These are phyloP conservation scores for Pholiota molesta DNA, from an alignment of 768 basidiomycete species.

Conservation along the genomic window DNA sequence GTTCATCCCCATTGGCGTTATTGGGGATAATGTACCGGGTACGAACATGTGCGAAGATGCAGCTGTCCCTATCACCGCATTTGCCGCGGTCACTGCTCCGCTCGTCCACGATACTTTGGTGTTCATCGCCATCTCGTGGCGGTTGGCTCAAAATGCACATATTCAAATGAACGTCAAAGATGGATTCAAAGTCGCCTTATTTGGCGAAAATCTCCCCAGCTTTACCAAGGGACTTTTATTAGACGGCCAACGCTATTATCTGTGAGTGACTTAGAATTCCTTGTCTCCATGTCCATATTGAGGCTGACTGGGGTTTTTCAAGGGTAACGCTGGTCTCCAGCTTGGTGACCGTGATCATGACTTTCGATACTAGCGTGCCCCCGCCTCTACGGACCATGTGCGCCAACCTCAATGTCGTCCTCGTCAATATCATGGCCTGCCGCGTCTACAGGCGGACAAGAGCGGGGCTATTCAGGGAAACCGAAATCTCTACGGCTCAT, in stretches of 20 bases:
- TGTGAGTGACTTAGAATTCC: slow-evolving; percentile 10
- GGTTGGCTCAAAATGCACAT: slow-evolving; percentile 23
- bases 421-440: slow-evolving; percentile 11
- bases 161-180: slow-evolving; percentile 11
- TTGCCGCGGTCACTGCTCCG: slow-evolving; percentile 20
- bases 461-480: neutral
- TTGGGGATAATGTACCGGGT: slow-evolving; percentile 18
- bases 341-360: slow-evolving; percentile 7
- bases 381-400: slow-evolving; percentile 6
- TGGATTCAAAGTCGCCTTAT: slow-evolving; percentile 16
- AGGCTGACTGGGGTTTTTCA: neutral
- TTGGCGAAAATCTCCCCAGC: slow-evolving; percentile 26
- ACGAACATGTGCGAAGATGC: slow-evolving; percentile 27
- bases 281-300: neutral
- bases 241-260: slow-evolving; percentile 35
- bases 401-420: slow-evolving; percentile 6
- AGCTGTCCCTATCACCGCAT: slow-evolving; percentile 17
- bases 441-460: slow-evolving; percentile 10
- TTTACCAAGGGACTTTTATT: slow-evolving; percentile 28
- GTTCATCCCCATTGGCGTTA: slow-evolving; percentile 24
- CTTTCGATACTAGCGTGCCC: slow-evolving; percentile 5
- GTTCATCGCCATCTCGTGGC: slow-evolving; percentile 34
- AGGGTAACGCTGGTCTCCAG: slow-evolving; percentile 7
- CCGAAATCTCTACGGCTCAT: slow-evolving; percentile 3
- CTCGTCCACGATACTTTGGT: slow-evolving; percentile 32